Evolutionary conservation across 202 grass and related monocot species (phyloP), one percentile per base, ranked within the genome.

Genomic region (Carex sylvatica): DNA sequence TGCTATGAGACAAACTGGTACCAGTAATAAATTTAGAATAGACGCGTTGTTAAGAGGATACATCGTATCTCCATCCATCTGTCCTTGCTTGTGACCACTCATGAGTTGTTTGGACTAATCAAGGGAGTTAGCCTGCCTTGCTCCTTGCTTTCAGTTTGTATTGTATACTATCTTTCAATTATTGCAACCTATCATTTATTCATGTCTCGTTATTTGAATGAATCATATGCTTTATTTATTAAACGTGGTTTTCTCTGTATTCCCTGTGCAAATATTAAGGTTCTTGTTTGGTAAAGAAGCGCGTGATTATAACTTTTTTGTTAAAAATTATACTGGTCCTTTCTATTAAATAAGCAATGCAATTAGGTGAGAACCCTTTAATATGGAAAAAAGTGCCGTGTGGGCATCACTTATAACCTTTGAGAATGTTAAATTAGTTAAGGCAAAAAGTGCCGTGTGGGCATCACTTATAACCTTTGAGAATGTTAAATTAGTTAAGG

Each of bases 181-280:
- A 53, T 74, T 52, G 44, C 70, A 28, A 74, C 12, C 70, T 13
- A 53, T 74, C 70, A 74, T 74, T 74, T 74, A 52, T 74, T 49
- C 46, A 53, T 49, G 11, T 52, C 70, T 28, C 38, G 42, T 52
- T 28, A 51, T 26, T 28, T n/a, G 22, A 53, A 20, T 14, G 46
- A 53, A 11, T 52, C 70, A 30, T 73, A 15, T 74, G 42, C 0
- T 8, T 18, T 74, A 52, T 74, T 74, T 24, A 74, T 49, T 6
- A 74, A 30, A 52, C 70, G 44, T 74, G 20, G 4, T 14, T 14
- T 15, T 9, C 42, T 70, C 18, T 74, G 6, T 52, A 28, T 52
- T 74, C 44, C 5, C 7, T 74, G 14, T 52, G 70, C 4, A 12
- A 52, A 26, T 74, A 28, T 53, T 74, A 74, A 74, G 42, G 44